Conservation (phyloP, 768 basidiomycete genomes). For the Tulasnella calospora region DNA sequence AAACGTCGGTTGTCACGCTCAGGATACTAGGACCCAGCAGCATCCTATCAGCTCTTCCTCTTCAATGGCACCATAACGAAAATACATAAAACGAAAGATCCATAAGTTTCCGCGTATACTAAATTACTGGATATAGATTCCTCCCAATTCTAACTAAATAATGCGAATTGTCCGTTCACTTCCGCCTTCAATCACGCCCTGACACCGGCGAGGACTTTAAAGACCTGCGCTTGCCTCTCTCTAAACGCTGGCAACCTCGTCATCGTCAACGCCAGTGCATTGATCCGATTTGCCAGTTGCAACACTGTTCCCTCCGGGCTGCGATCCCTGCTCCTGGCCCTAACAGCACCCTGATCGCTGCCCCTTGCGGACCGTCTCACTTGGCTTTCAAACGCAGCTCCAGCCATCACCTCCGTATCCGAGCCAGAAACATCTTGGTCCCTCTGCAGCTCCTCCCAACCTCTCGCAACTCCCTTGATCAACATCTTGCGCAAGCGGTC, state of each 20-base stretch:
- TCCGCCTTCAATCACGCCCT: not conserved
- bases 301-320: conserved; percentile 63
- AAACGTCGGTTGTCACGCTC: not conserved
- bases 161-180: not conserved
- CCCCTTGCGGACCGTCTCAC: conserved; percentile 26
- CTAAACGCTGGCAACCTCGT: conserved; percentile 65
- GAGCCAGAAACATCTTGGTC: not conserved
- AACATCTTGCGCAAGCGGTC: conserved; percentile 57
- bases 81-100: not conserved
- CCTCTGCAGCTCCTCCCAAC: conserved; percentile 34
- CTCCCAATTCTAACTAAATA: not conserved
- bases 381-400: not conserved
- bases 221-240: conserved; percentile 36
- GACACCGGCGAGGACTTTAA: conserved; percentile 31
- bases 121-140: not conserved
- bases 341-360: conserved; percentile 30
- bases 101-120: not conserved
- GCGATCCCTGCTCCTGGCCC: conserved; percentile 39
- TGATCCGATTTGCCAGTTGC: conserved; percentile 71
- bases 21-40: not conserved
- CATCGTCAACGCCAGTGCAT: conserved; percentile 65
- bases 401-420: not conserved
- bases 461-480: conserved; percentile 50
- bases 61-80: not conserved
- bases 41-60: not conserved